Conservation (phyloP, 768 basidiomycete species). For the Harrya chromipes region DNA sequence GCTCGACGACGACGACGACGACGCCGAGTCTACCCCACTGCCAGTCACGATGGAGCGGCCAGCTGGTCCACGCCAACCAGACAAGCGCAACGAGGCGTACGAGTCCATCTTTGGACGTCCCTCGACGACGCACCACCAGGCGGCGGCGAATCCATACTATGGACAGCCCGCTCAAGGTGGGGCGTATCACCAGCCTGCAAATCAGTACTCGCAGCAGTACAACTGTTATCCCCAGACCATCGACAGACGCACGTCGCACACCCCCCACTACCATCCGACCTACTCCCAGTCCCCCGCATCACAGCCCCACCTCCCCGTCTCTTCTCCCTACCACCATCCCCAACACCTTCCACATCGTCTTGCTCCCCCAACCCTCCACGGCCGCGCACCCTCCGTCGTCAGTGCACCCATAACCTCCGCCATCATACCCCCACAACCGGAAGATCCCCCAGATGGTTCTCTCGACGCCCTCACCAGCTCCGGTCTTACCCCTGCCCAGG, state of each 20-base stretch:
- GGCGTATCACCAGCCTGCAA: slow-evolving; percentile 22
- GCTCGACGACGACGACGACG: slow-evolving; percentile 1
- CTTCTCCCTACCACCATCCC: slow-evolving; percentile 15
- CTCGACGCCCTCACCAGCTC: slow-evolving; percentile 44
- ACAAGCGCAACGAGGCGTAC: slow-evolving; percentile 80
- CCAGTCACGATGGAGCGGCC: slow-evolving; percentile 45
- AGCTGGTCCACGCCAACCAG: slow-evolving; percentile 57
- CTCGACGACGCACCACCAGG: slow-evolving; percentile 50
- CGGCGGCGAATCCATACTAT: slow-evolving; percentile 11
- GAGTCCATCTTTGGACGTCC: slow-evolving; percentile 87
- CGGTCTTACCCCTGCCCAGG: slow-evolving; percentile 73
- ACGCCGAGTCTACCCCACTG: slow-evolving; percentile 3
- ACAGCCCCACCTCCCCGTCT: slow-evolving; percentile 16
- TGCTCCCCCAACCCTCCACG: slow-evolving; percentile 39
- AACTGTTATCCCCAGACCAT: slow-evolving; percentile 38
- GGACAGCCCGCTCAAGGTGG: slow-evolving; percentile 15
- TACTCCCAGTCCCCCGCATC: slow-evolving; percentile 38
- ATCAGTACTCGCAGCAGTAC: slow-evolving; percentile 36
- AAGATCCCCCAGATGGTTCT: slow-evolving; percentile 47
- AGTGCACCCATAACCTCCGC: slow-evolving; percentile 42
- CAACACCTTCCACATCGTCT: slow-evolving; percentile 29
- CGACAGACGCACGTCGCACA: slow-evolving; percentile 49
- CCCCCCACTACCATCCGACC: slow-evolving; percentile 28
- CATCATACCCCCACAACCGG: slow-evolving; percentile 44
- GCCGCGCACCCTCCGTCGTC: slow-evolving; percentile 51